These are phyloP conservation scores for Bacidia gigantensis DNA, from an alignment of 495 filamentous ascomycete genomes.

Conservation along the genomic window DNA sequence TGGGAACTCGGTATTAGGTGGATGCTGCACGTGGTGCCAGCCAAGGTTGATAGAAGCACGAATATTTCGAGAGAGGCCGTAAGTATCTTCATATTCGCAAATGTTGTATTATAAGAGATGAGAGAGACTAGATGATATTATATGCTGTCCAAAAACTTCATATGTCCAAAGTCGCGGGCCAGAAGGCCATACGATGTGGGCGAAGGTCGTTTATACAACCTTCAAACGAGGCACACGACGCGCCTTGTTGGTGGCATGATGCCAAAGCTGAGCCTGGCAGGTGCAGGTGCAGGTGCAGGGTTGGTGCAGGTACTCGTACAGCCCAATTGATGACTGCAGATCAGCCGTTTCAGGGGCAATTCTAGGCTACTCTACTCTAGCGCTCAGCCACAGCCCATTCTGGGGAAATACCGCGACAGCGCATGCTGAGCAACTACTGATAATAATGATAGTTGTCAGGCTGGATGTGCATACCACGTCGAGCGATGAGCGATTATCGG, in stretches of 20 bases:
- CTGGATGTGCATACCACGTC: no score
- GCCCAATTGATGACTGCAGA: not conserved
- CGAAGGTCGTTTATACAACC: no score
- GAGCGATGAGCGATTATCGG: no score
- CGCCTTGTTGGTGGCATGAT: no score
- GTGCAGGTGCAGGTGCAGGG: not conserved
- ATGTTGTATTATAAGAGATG: not conserved
- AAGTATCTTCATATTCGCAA: not conserved
- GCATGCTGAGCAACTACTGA: no score
- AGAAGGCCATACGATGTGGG: no score
- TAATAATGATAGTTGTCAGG: no score
- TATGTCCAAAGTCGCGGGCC: no score
- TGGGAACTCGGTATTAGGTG: not conserved
- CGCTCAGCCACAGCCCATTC: no score
- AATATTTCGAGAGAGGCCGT: not conserved
- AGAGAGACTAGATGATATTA: not conserved
- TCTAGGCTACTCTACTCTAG: not conserved
- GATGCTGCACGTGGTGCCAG: constrained; percentile 3
- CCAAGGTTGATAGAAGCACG: not conserved
- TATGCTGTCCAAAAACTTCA: not conserved
- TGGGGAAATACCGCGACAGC: no score
- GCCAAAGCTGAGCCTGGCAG: no score
- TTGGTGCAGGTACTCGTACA: not conserved
- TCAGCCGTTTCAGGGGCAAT: not conserved
- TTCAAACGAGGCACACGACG: no score